These are phyloP conservation scores for Colletotrichum shisoi DNA, from an alignment of 2,329 filamentous ascomycete species.

Conservation along the genomic window DNA sequence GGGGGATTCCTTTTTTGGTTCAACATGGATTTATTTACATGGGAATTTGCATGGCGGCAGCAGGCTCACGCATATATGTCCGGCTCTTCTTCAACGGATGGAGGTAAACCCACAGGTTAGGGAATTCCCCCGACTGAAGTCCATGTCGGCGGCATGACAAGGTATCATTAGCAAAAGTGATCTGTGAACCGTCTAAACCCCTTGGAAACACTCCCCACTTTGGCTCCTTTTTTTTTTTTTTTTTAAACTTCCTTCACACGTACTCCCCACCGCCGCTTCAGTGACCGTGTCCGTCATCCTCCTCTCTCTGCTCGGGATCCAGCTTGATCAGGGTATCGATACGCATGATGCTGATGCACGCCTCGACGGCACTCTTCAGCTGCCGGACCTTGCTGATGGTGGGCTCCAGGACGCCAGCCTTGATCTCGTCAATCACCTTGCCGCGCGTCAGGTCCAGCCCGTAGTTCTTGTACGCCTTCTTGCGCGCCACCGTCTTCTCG, in stretches of 20 bases:
- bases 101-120: not conserved
- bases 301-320: slow-evolving; percentile 83
- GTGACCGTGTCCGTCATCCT: slow-evolving; percentile 87
- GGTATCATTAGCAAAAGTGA: slow-evolving; percentile 41
- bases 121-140: slow-evolving; percentile 11
- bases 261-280: slow-evolving; percentile 52
- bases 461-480: slow-evolving; percentile 99
- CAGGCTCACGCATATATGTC: not conserved
- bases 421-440: slow-evolving; percentile 90
- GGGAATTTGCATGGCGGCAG: not conserved
- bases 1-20: too few species aligned
- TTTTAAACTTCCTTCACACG: slow-evolving; percentile 7
- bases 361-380: slow-evolving; percentile 97
- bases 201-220: slow-evolving; percentile 28
- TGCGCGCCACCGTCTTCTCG: slow-evolving; percentile 87
- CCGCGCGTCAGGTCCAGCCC: slow-evolving; percentile 89
- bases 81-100: slow-evolving; percentile 18
- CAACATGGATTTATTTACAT: too few species aligned
- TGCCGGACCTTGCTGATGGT: slow-evolving; percentile 98
- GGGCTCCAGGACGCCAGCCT: slow-evolving; percentile 93
- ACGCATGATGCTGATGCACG: slow-evolving; percentile 98
- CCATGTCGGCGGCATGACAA: slow-evolving; percentile 34
- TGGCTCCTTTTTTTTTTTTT: slow-evolving; percentile 37
- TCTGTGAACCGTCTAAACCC: slow-evolving; percentile 40
- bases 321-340: slow-evolving; percentile 99